phyloP scores from a whole-genome alignment of 1,284 basidiomycete genomes.

The Tylopilus orsonianus region DNA sequence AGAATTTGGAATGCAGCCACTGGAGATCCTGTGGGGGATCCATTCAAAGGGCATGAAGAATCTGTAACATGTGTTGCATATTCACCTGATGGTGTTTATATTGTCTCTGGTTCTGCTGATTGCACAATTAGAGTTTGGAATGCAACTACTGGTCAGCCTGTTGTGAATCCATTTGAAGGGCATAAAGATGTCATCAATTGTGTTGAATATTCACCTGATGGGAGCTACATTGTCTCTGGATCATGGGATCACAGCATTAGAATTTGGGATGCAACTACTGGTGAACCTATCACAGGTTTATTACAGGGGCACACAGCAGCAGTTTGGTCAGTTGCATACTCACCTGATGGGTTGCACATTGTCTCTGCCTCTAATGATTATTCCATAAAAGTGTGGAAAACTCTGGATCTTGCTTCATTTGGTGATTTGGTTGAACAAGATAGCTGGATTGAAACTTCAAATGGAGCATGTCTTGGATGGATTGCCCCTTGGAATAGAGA shows the following conservation, averaged over 20 bases:
- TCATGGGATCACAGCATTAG: background rate
- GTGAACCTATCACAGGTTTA: too few relatives aligned
- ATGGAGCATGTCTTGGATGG: too few relatives aligned
- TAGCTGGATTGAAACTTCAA: too few relatives aligned
- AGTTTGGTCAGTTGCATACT: too few relatives aligned
- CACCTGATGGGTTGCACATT: too few relatives aligned
- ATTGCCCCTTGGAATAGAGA: too few relatives aligned
- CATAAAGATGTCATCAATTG: background rate
- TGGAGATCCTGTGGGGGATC: background rate
- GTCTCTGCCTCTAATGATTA: too few relatives aligned
- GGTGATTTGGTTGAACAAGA: too few relatives aligned
- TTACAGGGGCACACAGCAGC: too few relatives aligned
- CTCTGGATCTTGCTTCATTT: too few relatives aligned
- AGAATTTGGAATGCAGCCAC: background rate
- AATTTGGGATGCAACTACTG: too few relatives aligned
- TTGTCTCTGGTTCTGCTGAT: background rate
- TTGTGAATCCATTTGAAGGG: background rate
- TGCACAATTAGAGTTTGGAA: background rate
- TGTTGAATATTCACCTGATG: background rate
- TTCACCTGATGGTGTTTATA: background rate
- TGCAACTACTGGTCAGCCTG: background rate
- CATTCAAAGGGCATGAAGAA: background rate
- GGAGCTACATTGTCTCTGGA: background rate
- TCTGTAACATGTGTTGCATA: background rate
- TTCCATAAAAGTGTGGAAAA: too few relatives aligned